Base-by-base conservation (phyloP, 148 eudicot genomes). In the Gaultheria prostrata region DNA sequence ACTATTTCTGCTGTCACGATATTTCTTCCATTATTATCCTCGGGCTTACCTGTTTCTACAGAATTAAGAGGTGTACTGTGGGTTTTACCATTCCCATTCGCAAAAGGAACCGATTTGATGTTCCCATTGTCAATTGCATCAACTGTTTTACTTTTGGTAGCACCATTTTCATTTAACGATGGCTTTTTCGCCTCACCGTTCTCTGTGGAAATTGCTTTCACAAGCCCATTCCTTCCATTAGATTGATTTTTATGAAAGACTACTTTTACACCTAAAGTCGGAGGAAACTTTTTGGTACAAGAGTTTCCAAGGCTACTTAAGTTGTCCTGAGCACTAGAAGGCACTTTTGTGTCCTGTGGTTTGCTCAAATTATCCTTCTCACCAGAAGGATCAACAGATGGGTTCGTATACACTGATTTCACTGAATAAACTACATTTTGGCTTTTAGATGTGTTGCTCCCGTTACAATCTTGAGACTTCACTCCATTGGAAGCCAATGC, bases 41-140 rank as follows among this genome's bases (percentile, higher is more conserved):
- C 84, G 72, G 46, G 57, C 69, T 83, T n/a, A 82, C 87, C 85
- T 85, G 76, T 88, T 80, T 84, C 85, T 33, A 72, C 83, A 45
- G 87, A 69, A 82, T 70, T 84, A 71, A 45, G 65, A 49, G 21
- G 79, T 54, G 81, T 69, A 86, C 86, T 80, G 45, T 85, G 87
- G 57, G 69, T 77, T 85, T 85, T 86, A 24, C 91, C 90, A 81
- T 88, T 89, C 69, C 94, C 92, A 89, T 92, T 91, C 61, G 83
- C 88, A 30, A 84, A 80, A 76, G 78, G 70, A 77, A 70, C 45
- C 10, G 54, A 49, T 73, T 79, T 80, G 73, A 79, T 77, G 82
- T 28, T 87, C 84, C 75, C 88, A 45, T 48, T 48, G 72, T 79
- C 70, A 79, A 72, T 69, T 45, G 83, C 86, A 77, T 71, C 80